Evolutionary conservation across 139 green algal species (phyloP).

Genomic region (Ostreobium quekettii): DNA sequence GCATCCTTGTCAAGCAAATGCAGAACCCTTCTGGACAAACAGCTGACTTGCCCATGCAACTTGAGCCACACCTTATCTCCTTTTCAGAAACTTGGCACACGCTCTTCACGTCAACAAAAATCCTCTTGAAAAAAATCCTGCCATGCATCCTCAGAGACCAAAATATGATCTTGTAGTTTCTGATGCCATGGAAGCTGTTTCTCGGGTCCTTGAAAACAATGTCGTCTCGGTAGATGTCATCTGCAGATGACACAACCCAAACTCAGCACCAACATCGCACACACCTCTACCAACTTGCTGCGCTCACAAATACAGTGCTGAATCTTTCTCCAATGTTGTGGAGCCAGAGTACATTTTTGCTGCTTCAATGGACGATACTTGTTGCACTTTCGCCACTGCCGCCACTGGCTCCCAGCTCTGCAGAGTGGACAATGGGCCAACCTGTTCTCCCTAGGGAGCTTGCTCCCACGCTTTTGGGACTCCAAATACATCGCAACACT

Average conservation of each 20-base stretch:
- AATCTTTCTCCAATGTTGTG: conserved; percentile 3
- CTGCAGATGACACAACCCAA: conserved; percentile 32
- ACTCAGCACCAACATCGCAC: not conserved
- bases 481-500: too few relatives aligned
- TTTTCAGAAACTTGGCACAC: conserved; percentile 68
- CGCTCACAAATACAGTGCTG: not conserved
- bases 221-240: conserved; percentile 83
- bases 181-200: conserved; percentile 72
- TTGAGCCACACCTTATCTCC: not conserved
- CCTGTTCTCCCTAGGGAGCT: too few relatives aligned
- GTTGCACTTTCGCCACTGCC: too few relatives aligned
- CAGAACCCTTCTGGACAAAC: conserved; percentile 78
- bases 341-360: too few relatives aligned
- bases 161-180: conserved; percentile 87
- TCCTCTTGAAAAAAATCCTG: conserved; percentile 72
- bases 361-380: too few relatives aligned
- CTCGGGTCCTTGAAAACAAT: conserved; percentile 79
- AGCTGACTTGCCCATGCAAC: conserved; percentile 73
- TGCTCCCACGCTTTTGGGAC: too few relatives aligned
- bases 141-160: conserved; percentile 85
- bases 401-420: too few relatives aligned
- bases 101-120: conserved; percentile 77
- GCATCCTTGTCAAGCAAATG: conserved; percentile 83
- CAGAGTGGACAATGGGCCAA: too few relatives aligned
- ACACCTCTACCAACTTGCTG: not conserved